Evolutionary conservation across 805 yeast genomes (phyloP), one percentile per base, ranked within the genome.

Genomic region (Metschnikowia baotianmanensis): DNA sequence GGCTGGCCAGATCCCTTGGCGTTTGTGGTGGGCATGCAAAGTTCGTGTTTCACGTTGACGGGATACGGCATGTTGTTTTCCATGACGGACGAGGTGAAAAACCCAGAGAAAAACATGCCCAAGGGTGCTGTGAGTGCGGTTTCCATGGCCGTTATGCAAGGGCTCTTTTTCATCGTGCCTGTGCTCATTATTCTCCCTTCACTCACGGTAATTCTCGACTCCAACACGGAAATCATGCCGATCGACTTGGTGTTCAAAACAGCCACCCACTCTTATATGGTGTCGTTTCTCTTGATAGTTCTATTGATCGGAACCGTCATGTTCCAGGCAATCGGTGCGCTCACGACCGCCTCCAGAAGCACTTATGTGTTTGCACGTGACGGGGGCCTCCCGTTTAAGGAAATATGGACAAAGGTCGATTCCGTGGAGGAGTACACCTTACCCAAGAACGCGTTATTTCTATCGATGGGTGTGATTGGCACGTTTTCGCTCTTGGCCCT

Each of bases 41-140:
- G 86, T 47, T 80, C 89, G 1, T 80, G 85, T 23, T 83, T 84
- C 61, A 85, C 91, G 17, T 69, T 86, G 55, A 86, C 86, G 45
- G 95, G 93, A 0, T 86, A 83, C 59, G 91, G 91, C 20, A 80
- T 86, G 77, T 68, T 86, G 20, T 85, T 87, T 15, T 81, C 91
- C 5, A 76, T 86, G 69, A 80, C 89, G 34, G 95, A 86, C 53
- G 95, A 86, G 61, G 93, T 86, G 12, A 75, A 80, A 47, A 69
- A 69, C 17, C 91, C 95, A 0, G 93, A 86, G 56, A 74, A 66
- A 41, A 81, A 79, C 37, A 82, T 86, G 53, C 89, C 95, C 12
- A 74, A 75, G 48, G 93, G 93, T 5, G 78, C 86, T 56, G 61
- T 83, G 1, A 67, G 74, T 35, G 78, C 93, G 2, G 84, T 85